Percentiles rank a stretch among this genome's conserved stretches.
Evolutionary conservation across 352 stramenopile genomes (phyloP).

Genomic region (Phytophthora pisi): DNA sequence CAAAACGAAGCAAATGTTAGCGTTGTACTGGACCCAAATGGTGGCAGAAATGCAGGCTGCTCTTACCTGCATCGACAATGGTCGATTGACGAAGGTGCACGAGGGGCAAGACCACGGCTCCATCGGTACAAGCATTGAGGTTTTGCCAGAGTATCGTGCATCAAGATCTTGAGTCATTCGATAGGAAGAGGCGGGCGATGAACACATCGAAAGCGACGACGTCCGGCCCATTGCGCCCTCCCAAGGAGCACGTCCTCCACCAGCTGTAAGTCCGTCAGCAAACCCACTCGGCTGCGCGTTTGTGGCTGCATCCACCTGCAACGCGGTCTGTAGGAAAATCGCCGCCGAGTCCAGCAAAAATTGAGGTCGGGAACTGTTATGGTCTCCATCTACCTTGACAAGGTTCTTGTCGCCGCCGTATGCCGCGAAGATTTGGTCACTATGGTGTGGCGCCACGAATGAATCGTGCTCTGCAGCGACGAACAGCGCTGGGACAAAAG

Average conservation of each 20-base stretch:
- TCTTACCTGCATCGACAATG: constrained; percentile 64
- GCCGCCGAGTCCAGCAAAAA: constrained; percentile 96
- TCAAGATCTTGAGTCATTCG: constrained; percentile 70
- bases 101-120: constrained; percentile 60
- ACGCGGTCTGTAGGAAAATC: constrained; percentile 96
- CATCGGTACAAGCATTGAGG: constrained; percentile 45
- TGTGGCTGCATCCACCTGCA: constrained; percentile 69
- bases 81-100: constrained; percentile 74
- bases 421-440: constrained; percentile 73
- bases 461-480: constrained; percentile 94
- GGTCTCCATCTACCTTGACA: constrained; percentile 97
- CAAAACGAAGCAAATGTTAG: constrained; percentile 18
- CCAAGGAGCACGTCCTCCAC: constrained; percentile 50
- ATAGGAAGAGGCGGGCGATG: constrained; percentile 40
- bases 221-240: constrained; percentile 29
- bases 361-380: constrained; percentile 95
- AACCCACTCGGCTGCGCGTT: constrained; percentile 32
- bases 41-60: background rate
- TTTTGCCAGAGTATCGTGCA: constrained; percentile 50
- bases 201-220: constrained; percentile 41
- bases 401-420: constrained; percentile 99
- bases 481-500: constrained; percentile 98
- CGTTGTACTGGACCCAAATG: background rate
- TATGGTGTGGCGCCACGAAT: constrained; percentile 93
- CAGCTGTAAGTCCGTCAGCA: constrained; percentile 25